These are phyloP conservation scores for Sphaerulina musiva DNA, from an alignment of 2,329 filamentous ascomycete genomes.

Conservation along the genomic window DNA sequence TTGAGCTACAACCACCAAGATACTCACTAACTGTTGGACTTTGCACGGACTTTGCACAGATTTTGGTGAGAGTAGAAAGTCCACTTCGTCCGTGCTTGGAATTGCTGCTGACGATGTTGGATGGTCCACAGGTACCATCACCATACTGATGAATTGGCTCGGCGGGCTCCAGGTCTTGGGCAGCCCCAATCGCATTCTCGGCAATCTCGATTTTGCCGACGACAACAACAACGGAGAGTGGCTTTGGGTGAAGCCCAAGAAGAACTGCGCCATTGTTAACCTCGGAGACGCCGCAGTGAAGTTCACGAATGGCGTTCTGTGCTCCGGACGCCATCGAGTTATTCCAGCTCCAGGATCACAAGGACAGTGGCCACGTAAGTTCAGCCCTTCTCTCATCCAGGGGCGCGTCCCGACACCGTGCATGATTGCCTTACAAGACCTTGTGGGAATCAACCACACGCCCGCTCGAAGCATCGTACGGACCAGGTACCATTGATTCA, in stretches of 20 bases:
- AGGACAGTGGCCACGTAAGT: conserved; percentile 43
- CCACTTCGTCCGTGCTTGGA: background rate
- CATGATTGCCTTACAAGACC: too few species aligned
- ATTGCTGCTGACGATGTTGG: background rate
- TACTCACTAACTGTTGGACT: background rate
- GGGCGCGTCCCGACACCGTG: too few species aligned
- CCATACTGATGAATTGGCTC: conserved; percentile 49
- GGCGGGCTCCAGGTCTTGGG: conserved; percentile 48
- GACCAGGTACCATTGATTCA: background rate
- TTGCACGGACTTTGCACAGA: background rate
- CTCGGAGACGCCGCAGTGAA: conserved; percentile 45
- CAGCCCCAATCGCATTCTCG: conserved; percentile 17
- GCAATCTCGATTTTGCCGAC: conserved; percentile 19
- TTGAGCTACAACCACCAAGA: background rate
- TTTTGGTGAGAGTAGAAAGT: background rate
- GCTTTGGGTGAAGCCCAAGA: conserved; percentile 49
- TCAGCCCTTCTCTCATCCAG: conserved; percentile 14
- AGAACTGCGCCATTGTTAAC: conserved; percentile 44
- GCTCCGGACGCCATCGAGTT: conserved; percentile 46
- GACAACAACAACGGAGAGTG: conserved; percentile 34
- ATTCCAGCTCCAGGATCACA: conserved; percentile 46
- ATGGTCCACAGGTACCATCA: conserved; percentile 44
- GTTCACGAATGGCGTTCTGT: conserved; percentile 40
- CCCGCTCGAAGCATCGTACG: too few species aligned
- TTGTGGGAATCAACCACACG: too few species aligned